phyloP scores from a whole-genome alignment of 257 asterid species.

The Penstemon eatonii region DNA sequence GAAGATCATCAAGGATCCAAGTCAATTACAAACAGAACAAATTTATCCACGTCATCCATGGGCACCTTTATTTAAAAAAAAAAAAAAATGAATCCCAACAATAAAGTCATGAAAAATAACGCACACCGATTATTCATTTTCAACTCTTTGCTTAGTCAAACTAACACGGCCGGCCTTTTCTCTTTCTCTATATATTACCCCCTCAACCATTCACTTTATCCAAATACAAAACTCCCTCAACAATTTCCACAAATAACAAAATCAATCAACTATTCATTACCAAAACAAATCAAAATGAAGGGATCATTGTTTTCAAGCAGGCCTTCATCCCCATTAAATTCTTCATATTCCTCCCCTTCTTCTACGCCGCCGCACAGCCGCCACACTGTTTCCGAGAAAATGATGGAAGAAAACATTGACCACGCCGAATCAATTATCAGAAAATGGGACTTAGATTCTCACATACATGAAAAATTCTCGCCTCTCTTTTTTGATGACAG shows the following conservation, averaged over 20 bases:
- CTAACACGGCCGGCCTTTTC: too few relatives aligned
- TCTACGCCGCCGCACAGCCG: constrained; percentile 33
- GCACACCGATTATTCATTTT: not conserved
- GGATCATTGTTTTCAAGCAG: constrained; percentile 36
- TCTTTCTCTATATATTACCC: not conserved
- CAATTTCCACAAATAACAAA: not conserved
- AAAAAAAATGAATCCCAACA: too few relatives aligned
- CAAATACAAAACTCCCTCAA: not conserved
- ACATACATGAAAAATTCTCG: constrained; percentile 27
- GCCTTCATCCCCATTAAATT: constrained; percentile 40
- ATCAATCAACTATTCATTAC: not conserved
- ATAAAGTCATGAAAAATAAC: too few relatives aligned
- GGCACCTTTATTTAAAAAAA: too few relatives aligned
- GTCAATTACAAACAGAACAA: too few relatives aligned
- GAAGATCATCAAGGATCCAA: too few relatives aligned
- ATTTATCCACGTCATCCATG: too few relatives aligned
- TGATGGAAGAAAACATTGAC: constrained; percentile 63
- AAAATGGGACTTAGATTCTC: constrained; percentile 39
- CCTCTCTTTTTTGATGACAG: constrained; percentile 41
- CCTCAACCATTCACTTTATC: not conserved
- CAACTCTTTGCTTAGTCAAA: constrained; percentile 12
- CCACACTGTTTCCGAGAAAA: constrained; percentile 47
- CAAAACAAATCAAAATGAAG: constrained; percentile 17
- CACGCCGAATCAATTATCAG: constrained; percentile 46
- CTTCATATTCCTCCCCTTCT: constrained; percentile 23